A percentile compares a stretch with the other conserved stretches of the same genome.
These are phyloP conservation scores for Pyrenophora graminea DNA, from an alignment of 2,329 filamentous ascomycete genomes.

Conservation along the genomic window DNA sequence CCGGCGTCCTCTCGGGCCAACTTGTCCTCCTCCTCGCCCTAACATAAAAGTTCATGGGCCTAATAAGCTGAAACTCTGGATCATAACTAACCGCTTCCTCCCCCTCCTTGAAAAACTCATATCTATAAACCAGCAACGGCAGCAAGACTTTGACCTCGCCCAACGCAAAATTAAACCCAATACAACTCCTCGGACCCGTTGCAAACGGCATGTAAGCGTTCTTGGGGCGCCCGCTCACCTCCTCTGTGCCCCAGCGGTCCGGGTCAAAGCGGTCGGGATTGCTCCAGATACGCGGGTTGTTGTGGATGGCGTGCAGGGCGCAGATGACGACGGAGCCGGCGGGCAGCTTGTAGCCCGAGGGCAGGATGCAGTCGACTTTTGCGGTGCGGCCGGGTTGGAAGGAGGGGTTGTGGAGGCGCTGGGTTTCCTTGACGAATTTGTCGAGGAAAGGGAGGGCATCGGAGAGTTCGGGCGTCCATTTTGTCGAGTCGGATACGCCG, in stretches of 20 bases:
- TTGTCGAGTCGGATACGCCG: constrained; percentile 21
- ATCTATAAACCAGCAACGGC: constrained; percentile 14
- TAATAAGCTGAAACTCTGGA: constrained; percentile 18
- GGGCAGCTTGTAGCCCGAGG: constrained; percentile 62
- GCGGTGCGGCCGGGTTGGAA: constrained; percentile 59
- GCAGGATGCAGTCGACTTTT: constrained; percentile 60
- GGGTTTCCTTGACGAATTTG: constrained; percentile 30
- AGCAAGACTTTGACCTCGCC: constrained; percentile 16
- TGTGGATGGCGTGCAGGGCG: constrained; percentile 52
- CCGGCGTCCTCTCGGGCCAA: constrained; percentile 9
- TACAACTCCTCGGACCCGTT: constrained; percentile 15
- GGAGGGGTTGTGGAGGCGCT: constrained; percentile 26
- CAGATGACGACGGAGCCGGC: constrained; percentile 59
- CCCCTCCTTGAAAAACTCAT: constrained; percentile 16
- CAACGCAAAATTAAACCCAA: constrained; percentile 21
- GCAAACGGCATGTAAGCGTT: constrained; percentile 20
- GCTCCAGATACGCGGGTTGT: constrained; percentile 61
- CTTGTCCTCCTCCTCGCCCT: constrained; percentile 16
- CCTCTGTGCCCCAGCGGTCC: constrained; percentile 62
- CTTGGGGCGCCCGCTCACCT: constrained; percentile 41
- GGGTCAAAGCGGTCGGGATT: constrained; percentile 63
- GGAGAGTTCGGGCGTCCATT: constrained; percentile 23
- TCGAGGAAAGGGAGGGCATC: constrained; percentile 26
- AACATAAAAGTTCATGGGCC: constrained; percentile 21
- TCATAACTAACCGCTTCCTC: constrained; percentile 16